phyloP scores from a whole-genome alignment of 805 yeast genomes.

The Suhomyces faveliae region DNA sequence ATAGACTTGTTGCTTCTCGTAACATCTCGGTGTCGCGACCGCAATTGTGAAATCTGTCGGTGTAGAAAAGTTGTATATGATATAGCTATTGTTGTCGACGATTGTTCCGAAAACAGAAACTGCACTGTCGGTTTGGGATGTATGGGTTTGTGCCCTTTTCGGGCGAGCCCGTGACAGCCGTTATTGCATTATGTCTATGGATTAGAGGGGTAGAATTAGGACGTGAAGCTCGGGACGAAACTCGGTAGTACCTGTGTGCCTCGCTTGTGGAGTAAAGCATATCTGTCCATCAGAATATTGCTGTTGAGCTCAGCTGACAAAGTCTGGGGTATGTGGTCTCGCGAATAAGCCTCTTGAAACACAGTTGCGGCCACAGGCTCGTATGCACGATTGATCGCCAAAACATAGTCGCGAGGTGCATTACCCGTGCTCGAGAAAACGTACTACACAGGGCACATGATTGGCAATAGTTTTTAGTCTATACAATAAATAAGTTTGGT shows the following conservation, averaged over 20 bases:
- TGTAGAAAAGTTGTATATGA: neutral
- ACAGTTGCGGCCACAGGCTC: neutral
- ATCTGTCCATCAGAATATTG: neutral
- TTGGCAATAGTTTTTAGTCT: neutral
- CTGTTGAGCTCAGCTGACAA: neutral
- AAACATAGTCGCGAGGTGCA: no score
- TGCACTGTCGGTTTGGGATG: neutral
- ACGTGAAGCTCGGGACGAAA: no score
- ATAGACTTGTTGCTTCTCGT: neutral
- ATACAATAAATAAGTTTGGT: neutral
- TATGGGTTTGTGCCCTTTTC: neutral
- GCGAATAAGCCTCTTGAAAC: neutral
- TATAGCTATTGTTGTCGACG: neutral
- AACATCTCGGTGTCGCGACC: no score
- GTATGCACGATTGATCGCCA: neutral
- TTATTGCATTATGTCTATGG: neutral
- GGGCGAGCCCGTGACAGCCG: neutral
- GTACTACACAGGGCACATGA: no score
- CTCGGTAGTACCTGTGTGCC: no score
- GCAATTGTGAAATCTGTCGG: neutral
- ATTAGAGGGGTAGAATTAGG: no score
- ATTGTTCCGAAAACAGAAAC: neutral
- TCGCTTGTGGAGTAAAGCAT: neutral
- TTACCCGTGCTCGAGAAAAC: no score
- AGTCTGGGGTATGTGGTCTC: neutral